Conservation (phyloP, 1,139 yeast genomes). For the Suhomyces wounanorum region DNA sequence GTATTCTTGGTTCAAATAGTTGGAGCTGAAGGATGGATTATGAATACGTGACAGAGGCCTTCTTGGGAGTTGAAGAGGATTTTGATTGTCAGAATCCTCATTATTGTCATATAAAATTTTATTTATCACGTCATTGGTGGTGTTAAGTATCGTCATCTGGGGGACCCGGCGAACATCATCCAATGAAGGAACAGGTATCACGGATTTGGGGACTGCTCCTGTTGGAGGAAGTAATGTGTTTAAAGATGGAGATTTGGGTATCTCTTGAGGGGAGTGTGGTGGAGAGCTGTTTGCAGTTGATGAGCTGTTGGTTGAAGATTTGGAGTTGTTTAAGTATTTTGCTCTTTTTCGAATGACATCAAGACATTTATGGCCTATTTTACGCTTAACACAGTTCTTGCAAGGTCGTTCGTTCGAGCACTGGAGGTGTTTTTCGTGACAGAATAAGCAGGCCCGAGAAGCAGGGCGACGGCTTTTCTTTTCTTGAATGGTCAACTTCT, state of each 20-base stretch:
- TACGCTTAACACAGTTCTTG: constrained; percentile 64
- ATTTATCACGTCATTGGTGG: constrained; percentile 43
- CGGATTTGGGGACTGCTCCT: not conserved
- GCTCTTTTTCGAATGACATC: constrained; percentile 64
- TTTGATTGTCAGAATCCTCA: constrained; percentile 23
- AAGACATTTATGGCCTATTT: constrained; percentile 53
- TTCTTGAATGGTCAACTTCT: constrained; percentile 53
- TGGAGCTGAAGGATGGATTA: constrained; percentile 34
- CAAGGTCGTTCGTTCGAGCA: constrained; percentile 67
- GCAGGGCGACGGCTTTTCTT: constrained; percentile 61
- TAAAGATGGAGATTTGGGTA: not conserved
- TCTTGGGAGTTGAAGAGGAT: constrained; percentile 8
- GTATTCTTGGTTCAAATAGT: constrained; percentile 57
- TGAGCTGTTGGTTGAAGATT: constrained; percentile 4
- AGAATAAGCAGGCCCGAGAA: constrained; percentile 66
- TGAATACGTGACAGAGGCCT: constrained; percentile 3
- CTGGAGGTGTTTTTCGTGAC: constrained; percentile 71
- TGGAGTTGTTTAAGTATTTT: constrained; percentile 31
- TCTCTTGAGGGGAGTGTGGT: constrained; percentile 1
- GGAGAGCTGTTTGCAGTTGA: constrained; percentile 9
- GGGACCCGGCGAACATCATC: constrained; percentile 10
- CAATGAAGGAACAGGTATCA: not conserved
- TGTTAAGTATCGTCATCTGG: constrained; percentile 29
- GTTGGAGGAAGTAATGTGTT: not conserved
- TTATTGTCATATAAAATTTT: constrained; percentile 22